phyloP scores from a whole-genome alignment of 31 red algal species.

The Endocladia muricata region DNA sequence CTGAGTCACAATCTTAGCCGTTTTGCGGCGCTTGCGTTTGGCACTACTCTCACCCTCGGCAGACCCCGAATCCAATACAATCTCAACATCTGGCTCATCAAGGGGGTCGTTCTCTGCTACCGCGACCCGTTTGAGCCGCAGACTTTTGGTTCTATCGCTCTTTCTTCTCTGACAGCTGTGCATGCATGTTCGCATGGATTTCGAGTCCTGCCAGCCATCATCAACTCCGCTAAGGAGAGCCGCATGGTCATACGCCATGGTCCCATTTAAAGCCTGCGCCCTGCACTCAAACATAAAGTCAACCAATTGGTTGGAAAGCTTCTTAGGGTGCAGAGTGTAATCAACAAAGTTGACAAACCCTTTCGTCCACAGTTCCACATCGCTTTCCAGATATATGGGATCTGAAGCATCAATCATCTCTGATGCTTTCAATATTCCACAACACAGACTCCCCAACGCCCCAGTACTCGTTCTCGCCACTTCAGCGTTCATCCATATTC shows the following conservation, averaged over 20 bases:
- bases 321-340: neutral
- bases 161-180: too few relatives aligned
- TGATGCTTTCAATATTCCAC: conserved; percentile 27
- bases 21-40: neutral
- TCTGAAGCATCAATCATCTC: conserved; percentile 10
- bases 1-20: neutral
- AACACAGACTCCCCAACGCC: conserved; percentile 17
- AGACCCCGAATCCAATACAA: conserved; percentile 20
- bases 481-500: conserved; percentile 60
- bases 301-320: neutral
- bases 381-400: neutral
- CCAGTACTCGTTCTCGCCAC: conserved; percentile 25
- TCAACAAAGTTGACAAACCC: conserved; percentile 48
- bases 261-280: neutral
- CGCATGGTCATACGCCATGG: conserved; percentile 11
- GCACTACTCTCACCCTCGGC: neutral
- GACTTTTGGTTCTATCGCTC: neutral
- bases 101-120: neutral
- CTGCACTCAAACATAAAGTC: conserved; percentile 43
- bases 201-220: conserved; percentile 25
- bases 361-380: conserved; percentile 31
- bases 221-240: conserved; percentile 28
- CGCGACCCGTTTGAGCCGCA: neutral
- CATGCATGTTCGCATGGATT: conserved; percentile 13
- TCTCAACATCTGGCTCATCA: neutral